Evolutionary conservation across 2,329 filamentous ascomycete species (phyloP).

Genomic region (Pseudocercospora eumusae): DNA sequence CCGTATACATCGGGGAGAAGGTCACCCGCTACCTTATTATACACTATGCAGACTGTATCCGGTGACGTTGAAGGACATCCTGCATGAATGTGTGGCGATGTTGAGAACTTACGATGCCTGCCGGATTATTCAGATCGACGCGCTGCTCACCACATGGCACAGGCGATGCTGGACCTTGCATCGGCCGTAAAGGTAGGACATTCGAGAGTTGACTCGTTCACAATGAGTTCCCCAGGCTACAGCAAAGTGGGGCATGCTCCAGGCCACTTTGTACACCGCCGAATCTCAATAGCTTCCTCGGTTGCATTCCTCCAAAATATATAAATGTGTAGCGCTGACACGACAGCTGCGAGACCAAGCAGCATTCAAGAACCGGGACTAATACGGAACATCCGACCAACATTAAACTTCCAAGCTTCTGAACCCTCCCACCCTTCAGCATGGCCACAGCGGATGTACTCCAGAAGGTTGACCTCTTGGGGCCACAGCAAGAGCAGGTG

Average conservation of each 20-base stretch:
- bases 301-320: neutral
- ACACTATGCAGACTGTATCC: too few species aligned
- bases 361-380: neutral
- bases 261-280: neutral
- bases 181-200: neutral
- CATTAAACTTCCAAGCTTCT: neutral
- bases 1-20: too few species aligned
- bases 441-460: conserved; percentile 29
- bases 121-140: neutral
- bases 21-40: too few species aligned
- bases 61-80: too few species aligned
- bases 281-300: neutral
- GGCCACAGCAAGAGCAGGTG: conserved; percentile 24
- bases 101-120: neutral
- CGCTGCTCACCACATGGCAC: neutral
- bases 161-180: neutral
- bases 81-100: neutral
- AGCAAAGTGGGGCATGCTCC: neutral
- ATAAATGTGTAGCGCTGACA: neutral
- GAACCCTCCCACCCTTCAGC: neutral
- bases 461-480: conserved; percentile 23
- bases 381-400: neutral
- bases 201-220: neutral
- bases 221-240: neutral
- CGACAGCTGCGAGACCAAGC: neutral